Conservation (phyloP, 2,329 filamentous ascomycete species). For the Diplodia sapinea region DNA sequence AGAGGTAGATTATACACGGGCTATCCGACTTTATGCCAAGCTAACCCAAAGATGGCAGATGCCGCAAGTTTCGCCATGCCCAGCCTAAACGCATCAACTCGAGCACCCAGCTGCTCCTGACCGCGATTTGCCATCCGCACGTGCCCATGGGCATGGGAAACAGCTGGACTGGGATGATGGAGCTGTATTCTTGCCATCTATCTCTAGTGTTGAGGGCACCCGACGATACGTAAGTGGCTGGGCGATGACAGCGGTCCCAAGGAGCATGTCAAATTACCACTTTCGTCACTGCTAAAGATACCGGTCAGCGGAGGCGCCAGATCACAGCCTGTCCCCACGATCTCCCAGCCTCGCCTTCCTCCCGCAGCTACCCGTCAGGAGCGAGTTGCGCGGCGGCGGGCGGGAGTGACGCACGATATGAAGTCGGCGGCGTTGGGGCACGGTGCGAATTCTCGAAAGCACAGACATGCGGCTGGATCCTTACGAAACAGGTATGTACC, state of each 20-base stretch:
- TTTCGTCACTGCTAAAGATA: background rate
- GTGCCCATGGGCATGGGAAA: background rate
- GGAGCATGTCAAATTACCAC: background rate
- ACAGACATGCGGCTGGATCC: background rate
- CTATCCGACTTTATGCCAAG: background rate
- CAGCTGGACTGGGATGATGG: background rate
- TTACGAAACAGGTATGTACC: background rate
- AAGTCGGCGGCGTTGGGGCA: background rate
- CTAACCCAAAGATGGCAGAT: background rate
- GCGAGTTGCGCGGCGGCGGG: background rate
- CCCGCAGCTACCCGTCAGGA: background rate
- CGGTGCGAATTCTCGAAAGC: background rate
- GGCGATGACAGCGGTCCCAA: background rate
- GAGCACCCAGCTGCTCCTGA: background rate
- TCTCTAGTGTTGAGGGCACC: background rate
- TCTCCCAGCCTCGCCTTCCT: background rate
- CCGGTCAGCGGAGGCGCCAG: background rate
- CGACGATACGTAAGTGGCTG: background rate
- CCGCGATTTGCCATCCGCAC: background rate
- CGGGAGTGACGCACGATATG: background rate
- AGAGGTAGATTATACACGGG: background rate
- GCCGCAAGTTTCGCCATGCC: background rate
- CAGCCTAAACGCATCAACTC: background rate
- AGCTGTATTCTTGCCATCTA: background rate
- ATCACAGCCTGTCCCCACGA: background rate